Conservation (phyloP, 2,329 filamentous ascomycete species). For the Aspergillus brasiliensis region DNA sequence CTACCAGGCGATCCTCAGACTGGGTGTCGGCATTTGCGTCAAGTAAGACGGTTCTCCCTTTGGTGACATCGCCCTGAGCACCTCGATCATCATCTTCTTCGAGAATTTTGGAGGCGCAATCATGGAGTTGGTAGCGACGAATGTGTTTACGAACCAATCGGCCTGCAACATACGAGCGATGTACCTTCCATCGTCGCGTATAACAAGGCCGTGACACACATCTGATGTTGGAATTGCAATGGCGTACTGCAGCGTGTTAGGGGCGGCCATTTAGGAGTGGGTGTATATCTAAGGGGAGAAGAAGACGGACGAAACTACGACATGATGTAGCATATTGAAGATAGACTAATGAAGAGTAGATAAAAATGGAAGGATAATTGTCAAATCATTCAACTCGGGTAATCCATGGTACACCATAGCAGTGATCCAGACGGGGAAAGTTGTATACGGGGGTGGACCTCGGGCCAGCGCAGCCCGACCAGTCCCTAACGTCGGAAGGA, state of each 20-base stretch:
- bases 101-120: constrained; percentile 10
- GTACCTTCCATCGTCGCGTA: background rate
- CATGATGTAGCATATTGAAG: no score
- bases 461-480: no score
- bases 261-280: background rate
- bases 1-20: constrained; percentile 17
- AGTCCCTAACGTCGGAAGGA: no score
- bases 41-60: constrained; percentile 2
- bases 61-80: constrained; percentile 11
- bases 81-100: constrained; percentile 13
- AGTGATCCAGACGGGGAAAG: no score
- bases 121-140: constrained; percentile 17
- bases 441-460: no score
- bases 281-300: background rate
- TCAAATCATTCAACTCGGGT: no score
- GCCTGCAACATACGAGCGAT: background rate
- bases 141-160: constrained; percentile 20
- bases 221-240: background rate
- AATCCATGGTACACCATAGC: no score
- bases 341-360: no score
- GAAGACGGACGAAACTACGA: background rate
- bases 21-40: constrained; percentile 7
- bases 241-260: background rate
- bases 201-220: background rate
- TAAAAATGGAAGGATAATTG: no score